Percentiles rank a stretch among this genome's conserved stretches.
phyloP scores from a whole-genome alignment of 345 rosid species.

The Eutrema yunnanense region DNA sequence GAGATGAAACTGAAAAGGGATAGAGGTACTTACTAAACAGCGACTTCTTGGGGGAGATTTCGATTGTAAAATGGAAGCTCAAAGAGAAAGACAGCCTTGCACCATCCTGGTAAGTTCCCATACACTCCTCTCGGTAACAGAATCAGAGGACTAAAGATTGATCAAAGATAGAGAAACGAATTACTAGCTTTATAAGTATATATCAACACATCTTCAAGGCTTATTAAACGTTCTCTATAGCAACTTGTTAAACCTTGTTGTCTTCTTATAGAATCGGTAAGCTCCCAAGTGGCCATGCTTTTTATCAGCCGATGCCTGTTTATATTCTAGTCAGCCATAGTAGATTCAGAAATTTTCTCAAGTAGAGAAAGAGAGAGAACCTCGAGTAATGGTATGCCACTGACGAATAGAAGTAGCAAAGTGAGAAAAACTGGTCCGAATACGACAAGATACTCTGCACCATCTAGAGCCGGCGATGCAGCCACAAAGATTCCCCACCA shows the following conservation, averaged over 20 bases:
- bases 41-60: constrained; percentile 50
- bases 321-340: neutral
- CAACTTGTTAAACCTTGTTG: constrained; percentile 49
- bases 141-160: constrained; percentile 65
- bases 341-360: neutral
- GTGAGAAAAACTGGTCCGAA: constrained; percentile 82
- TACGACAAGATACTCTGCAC: constrained; percentile 83
- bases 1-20: neutral
- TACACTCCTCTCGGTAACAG: constrained; percentile 60
- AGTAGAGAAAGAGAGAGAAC: constrained; percentile 30
- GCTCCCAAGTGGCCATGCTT: constrained; percentile 57
- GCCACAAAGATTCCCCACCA: constrained; percentile 95
- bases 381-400: constrained; percentile 95
- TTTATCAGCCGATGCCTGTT: constrained; percentile 81
- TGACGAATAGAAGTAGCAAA: constrained; percentile 67
- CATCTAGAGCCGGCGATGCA: constrained; percentile 61
- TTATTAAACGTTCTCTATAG: neutral
- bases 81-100: constrained; percentile 51
- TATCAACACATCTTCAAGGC: neutral
- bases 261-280: constrained; percentile 60
- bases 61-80: constrained; percentile 78
- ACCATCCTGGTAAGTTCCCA: constrained; percentile 72
- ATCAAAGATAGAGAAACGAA: neutral
- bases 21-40: constrained; percentile 45
- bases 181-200: neutral